Base-by-base conservation (phyloP, 2,329 filamentous ascomycete genomes). In the Helotiales sp. region DNA sequence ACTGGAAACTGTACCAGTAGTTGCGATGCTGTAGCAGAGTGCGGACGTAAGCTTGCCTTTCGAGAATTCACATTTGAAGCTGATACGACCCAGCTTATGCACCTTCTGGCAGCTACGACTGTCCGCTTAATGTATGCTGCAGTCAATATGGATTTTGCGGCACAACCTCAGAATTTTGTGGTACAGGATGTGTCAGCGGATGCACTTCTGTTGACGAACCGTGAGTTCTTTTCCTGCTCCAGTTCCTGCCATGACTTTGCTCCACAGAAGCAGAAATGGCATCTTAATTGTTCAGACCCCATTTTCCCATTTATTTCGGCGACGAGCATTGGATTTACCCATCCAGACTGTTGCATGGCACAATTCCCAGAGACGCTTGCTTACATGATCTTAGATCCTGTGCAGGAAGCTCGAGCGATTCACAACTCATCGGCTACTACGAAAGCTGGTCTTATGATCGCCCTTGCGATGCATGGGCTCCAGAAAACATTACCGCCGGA, bases 381-480 rank as follows among this genome's bases (percentile, higher is more conserved):
- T n/a, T n/a, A n/a, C n/a, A n/a, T n/a, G n/a, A n/a, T n/a, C n/a
- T n/a, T n/a, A n/a, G n/a, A n/a, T n/a, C 52, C 9, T 63, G 59
- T 38, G 24, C 30, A 17, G 49, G 54, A 29, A n/a, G n/a, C n/a
- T n/a, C 54, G 29, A 54, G 52, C 33, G 29, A 36, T 7, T 48
- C 58, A 49, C 61, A 55, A 19, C 57, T 59, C 1, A 69, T 75
- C 17, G 74, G 73, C 1, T 75, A 75, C 54, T 76, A 75, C 57
- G 71, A 75, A 57, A 40, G 58, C 3, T 76, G 71, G 71, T 57
- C 60, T 1, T 46, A 34, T 6, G 63, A 57, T 0, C 52, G 67
- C 2, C 22, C 9, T 30, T 59, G 56, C 29, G 46, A 58, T 49
- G 25, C 24, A 22, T 17, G 36, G 13, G 13, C 19, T 24, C 22